Evolutionary conservation across 2,329 filamentous ascomycete genomes (phyloP).

Genomic region (Elsinoe australis): DNA sequence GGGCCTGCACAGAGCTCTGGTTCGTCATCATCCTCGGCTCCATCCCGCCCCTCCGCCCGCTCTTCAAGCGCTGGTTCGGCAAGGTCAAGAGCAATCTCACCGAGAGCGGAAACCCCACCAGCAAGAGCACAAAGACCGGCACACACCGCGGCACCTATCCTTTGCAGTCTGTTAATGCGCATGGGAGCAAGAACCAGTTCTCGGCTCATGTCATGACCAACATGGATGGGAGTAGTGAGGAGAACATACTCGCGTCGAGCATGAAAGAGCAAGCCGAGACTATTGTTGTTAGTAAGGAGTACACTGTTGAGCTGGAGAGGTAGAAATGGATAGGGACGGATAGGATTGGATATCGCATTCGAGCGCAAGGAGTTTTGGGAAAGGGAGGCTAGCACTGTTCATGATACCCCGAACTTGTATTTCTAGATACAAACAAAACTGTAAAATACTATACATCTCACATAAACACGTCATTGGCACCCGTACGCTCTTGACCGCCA

Average conservation of each 20-base stretch:
- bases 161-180: neutral
- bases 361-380: constrained; percentile 9
- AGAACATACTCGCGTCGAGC: constrained; percentile 9
- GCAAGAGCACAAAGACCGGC: constrained; percentile 5
- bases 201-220: constrained; percentile 13
- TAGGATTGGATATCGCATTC: too few relatives aligned
- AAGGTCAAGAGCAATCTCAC: constrained; percentile 9
- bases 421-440: neutral
- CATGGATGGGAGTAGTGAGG: constrained; percentile 10
- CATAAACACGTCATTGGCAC: too few relatives aligned
- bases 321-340: neutral
- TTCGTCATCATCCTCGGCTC: constrained; percentile 18
- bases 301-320: constrained; percentile 1
- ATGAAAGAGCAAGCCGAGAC: constrained; percentile 3
- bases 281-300: constrained; percentile 12
- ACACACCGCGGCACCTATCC: constrained; percentile 6
- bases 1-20: constrained; percentile 17
- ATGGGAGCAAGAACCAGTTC: constrained; percentile 8
- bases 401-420: constrained; percentile 3
- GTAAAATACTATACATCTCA: neutral
- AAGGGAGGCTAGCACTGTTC: neutral
- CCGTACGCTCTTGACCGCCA: too few relatives aligned
- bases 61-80: constrained; percentile 18
- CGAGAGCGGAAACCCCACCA: neutral
- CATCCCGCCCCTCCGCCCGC: constrained; percentile 17